phyloP scores from a whole-genome alignment of 768 basidiomycete genomes.

The Scleroderma citrinum region DNA sequence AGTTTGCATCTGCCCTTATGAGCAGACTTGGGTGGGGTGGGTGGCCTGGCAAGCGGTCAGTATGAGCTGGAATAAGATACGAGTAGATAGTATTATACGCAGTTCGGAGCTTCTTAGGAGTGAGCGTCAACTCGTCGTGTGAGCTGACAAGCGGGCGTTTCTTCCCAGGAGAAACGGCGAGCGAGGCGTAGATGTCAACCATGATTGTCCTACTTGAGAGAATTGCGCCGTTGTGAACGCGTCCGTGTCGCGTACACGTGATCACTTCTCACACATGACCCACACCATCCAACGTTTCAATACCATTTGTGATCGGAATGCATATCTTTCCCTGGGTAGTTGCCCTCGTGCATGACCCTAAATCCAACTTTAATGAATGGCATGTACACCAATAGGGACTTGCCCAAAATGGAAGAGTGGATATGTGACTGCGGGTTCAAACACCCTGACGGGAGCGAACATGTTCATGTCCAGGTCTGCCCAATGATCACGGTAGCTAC shows the following conservation, averaged over 20 bases:
- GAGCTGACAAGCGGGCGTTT: conserved; percentile 50
- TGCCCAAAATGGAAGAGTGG: not conserved
- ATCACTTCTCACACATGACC: conserved; percentile 23
- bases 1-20: conserved; percentile 27
- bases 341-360: no score
- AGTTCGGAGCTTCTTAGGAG: conserved; percentile 64
- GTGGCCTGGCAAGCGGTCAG: conserved; percentile 36
- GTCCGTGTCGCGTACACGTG: conserved; percentile 32
- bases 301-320: no score
- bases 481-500: no score
- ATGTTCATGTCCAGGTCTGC: no score
- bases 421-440: no score
- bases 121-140: conserved; percentile 48
- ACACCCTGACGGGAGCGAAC: no score
- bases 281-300: no score
- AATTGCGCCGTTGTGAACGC: conserved; percentile 2
- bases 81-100: conserved; percentile 37
- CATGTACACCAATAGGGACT: no score
- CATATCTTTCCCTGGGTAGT: no score
- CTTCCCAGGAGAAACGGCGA: conserved; percentile 65
- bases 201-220: conserved; percentile 27
- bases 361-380: no score
- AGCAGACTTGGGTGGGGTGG: conserved; percentile 51
- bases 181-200: conserved; percentile 57
- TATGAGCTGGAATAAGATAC: conserved; percentile 6